Percentiles rank a stretch among this genome's conserved stretches.
These are phyloP conservation scores for Fonsecaea monophora DNA, from an alignment of 2,329 filamentous ascomycete species.

Conservation along the genomic window DNA sequence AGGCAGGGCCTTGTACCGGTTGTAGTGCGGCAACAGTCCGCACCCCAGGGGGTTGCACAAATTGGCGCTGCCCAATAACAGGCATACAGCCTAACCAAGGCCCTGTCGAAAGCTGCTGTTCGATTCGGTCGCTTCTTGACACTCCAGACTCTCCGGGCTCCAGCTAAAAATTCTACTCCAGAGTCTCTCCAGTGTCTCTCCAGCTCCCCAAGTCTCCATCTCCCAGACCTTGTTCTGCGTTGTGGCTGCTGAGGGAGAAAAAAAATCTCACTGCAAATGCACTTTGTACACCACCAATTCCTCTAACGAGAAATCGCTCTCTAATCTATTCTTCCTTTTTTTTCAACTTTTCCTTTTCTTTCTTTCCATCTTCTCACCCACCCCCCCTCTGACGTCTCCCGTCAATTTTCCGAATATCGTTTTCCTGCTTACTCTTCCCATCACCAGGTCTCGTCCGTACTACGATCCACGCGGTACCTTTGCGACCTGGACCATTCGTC, in stretches of 20 bases:
- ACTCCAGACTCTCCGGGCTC: slow-evolving; percentile 4
- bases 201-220: slow-evolving; percentile 10
- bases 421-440: neutral
- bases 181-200: slow-evolving; percentile 4
- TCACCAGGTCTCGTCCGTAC: slow-evolving; percentile 1
- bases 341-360: neutral
- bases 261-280: slow-evolving; percentile 9
- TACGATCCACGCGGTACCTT: neutral
- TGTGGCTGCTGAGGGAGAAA: neutral
- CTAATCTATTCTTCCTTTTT: slow-evolving; percentile 6
- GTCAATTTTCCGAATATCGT: neutral
- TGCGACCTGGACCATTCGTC: neutral
- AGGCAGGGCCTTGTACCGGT: neutral
- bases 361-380: slow-evolving; percentile 3
- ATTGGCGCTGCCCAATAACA: slow-evolving; percentile 3
- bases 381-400: slow-evolving; percentile 9
- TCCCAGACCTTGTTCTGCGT: slow-evolving; percentile 1
- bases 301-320: slow-evolving; percentile 15
- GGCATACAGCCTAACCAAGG: neutral
- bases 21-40: slow-evolving; percentile 15
- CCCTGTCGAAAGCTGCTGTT: neutral
- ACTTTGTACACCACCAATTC: slow-evolving; percentile 16
- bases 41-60: neutral
- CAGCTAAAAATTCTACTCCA: slow-evolving; percentile 4
- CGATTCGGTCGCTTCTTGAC: slow-evolving; percentile 6